phyloP scores from a whole-genome alignment of 257 asterid species.

The Salvia splendens region DNA sequence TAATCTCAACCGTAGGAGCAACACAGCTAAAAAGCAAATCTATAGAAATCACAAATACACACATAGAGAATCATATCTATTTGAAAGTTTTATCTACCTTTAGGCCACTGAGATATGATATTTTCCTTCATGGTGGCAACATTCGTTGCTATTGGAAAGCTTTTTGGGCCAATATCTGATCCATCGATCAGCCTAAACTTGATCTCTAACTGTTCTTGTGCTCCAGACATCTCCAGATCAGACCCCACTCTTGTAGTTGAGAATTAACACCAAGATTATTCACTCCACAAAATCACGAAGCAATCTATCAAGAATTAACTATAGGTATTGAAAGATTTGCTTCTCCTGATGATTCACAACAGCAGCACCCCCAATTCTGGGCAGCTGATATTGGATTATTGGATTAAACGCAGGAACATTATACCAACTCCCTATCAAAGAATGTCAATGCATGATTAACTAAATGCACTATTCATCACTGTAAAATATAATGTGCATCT shows the following conservation, averaged over 20 bases:
- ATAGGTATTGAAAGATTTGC: constrained; percentile 8
- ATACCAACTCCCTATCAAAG: constrained; percentile 18
- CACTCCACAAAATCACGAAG: constrained; percentile 28
- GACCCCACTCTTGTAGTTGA: constrained; percentile 24
- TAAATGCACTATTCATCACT: neutral
- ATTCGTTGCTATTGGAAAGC: constrained; percentile 61
- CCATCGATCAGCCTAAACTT: constrained; percentile 92
- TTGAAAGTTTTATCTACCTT: constrained; percentile 51
- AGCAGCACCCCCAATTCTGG: constrained; percentile 36
- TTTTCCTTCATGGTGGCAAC: constrained; percentile 81
- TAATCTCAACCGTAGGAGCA: neutral
- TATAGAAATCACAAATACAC: neutral
- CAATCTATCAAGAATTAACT: constrained; percentile 36
- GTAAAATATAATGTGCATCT: too few relatives aligned
- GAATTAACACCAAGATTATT: constrained; percentile 35
- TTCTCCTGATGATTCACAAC: constrained; percentile 34
- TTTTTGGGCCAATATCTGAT: constrained; percentile 82
- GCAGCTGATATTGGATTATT: constrained; percentile 28
- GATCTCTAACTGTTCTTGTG: constrained; percentile 78
- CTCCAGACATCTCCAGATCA: constrained; percentile 56
- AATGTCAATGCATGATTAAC: constrained; percentile 11
- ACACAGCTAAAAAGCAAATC: neutral
- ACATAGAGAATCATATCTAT: neutral
- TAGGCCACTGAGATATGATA: constrained; percentile 91
- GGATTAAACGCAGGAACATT: constrained; percentile 3